These are phyloP conservation scores for Melastoma malabathricum DNA, from an alignment of 345 rosid species.

Conservation along the genomic window DNA sequence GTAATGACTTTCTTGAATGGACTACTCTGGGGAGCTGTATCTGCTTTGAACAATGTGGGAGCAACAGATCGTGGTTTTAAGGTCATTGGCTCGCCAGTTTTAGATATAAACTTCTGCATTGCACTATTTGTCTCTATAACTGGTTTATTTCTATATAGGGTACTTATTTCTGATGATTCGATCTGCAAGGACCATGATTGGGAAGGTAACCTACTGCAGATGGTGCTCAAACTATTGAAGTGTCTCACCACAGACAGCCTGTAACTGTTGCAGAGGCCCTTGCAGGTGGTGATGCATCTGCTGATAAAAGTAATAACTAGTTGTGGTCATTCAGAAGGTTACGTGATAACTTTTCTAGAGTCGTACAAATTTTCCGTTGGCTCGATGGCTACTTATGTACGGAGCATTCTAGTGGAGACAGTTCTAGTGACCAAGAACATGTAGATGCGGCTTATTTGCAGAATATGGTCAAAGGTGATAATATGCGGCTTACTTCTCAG, in stretches of 20 bases:
- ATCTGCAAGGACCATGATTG: no score
- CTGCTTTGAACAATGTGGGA: conserved; percentile 27
- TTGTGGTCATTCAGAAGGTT: conserved; percentile 8
- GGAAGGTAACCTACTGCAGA: conserved; percentile 13
- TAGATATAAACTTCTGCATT: conserved; percentile 20
- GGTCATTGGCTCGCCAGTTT: conserved; percentile 22
- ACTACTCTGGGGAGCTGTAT: conserved; percentile 76
- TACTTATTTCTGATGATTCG: conserved; percentile 29
- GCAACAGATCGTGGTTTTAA: conserved; percentile 20
- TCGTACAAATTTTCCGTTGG: conserved; percentile 12
- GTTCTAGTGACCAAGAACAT: conserved; percentile 15
- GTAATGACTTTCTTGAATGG: conserved; percentile 57
- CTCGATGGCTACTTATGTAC: conserved; percentile 6
- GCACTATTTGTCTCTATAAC: conserved; percentile 31
- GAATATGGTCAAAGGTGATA: conserved; percentile 42
- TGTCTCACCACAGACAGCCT: conserved; percentile 7
- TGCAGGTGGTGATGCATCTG: conserved; percentile 2
- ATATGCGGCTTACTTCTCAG: conserved; percentile 46
- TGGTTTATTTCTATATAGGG: conserved; percentile 19
- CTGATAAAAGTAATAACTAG: conserved; percentile 4
- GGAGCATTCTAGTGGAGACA: conserved; percentile 10
- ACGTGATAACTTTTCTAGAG: conserved; percentile 7
- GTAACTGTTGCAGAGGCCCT: conserved; percentile 7
- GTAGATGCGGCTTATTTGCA: conserved; percentile 27
- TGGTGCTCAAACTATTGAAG: conserved; percentile 14